Conservation (phyloP, 495 filamentous ascomycete genomes). For the Xylaria grammica region DNA sequence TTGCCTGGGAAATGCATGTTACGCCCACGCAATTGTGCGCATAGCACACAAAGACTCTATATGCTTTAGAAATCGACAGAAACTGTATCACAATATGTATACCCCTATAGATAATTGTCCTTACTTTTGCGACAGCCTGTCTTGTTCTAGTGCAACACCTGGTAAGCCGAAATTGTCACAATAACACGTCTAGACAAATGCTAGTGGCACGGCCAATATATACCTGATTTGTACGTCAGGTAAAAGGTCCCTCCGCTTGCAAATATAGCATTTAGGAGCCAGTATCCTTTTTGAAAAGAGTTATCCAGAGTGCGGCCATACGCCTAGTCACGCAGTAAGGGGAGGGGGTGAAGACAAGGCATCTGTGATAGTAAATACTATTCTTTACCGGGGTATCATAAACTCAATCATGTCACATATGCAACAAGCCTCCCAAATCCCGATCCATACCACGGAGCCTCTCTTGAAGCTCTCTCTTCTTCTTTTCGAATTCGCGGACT, state of each 20-base stretch:
- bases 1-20: background rate
- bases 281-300: too few relatives aligned
- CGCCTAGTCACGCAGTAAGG: too few relatives aligned
- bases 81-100: background rate
- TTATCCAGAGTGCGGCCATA: too few relatives aligned
- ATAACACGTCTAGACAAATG: too few relatives aligned
- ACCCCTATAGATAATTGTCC: too few relatives aligned
- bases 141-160: too few relatives aligned
- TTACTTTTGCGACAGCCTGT: too few relatives aligned
- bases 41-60: background rate
- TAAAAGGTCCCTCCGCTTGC: too few relatives aligned
- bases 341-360: background rate
- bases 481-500: conserved; percentile 75
- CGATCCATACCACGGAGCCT: conserved; percentile 80
- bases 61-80: background rate
- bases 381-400: conserved; percentile 22
- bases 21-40: background rate
- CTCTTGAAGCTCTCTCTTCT: conserved; percentile 76
- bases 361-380: conserved; percentile 1
- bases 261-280: too few relatives aligned
- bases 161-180: too few relatives aligned
- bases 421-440: conserved; percentile 71
- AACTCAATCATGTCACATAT: conserved; percentile 37
- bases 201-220: too few relatives aligned
- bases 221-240: too few relatives aligned